Evolutionary conservation across 108 stramenopile species (phyloP).

Genomic region (Conticribra weissflogii): DNA sequence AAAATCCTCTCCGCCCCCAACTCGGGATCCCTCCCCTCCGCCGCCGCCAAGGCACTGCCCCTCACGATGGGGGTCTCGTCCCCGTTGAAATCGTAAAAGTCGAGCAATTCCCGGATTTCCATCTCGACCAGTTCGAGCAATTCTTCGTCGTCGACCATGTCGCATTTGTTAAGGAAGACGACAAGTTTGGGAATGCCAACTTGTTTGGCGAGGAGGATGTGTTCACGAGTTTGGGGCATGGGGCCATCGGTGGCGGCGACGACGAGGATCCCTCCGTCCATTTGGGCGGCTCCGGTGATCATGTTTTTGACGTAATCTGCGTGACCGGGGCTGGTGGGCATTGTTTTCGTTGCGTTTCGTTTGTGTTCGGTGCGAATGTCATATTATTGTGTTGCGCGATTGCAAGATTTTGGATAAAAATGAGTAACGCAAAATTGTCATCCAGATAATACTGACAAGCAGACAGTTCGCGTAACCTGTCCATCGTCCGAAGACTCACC

Average conservation of each 20-base stretch:
- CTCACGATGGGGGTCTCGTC: slow-evolving; percentile 97
- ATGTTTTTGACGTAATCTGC: slow-evolving; percentile 99
- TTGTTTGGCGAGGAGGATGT: slow-evolving; percentile 98
- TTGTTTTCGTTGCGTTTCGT: slow-evolving; percentile 27
- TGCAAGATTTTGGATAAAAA: background rate
- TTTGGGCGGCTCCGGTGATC: slow-evolving; percentile 99
- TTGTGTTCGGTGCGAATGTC: too few relatives aligned
- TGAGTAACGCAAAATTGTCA: background rate
- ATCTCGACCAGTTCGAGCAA: slow-evolving; percentile 99
- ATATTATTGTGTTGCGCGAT: slow-evolving; percentile 5
- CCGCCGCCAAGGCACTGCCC: slow-evolving; percentile 97
- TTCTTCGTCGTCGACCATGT: slow-evolving; percentile 98
- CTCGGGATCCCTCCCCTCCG: slow-evolving; percentile 88
- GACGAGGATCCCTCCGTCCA: slow-evolving; percentile 99
- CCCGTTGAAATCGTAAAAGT: slow-evolving; percentile 96
- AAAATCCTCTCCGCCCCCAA: slow-evolving; percentile 87
- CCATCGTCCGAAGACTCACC: slow-evolving; percentile 58
- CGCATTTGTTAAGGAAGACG: slow-evolving; percentile 99
- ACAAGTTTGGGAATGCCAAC: slow-evolving; percentile 99
- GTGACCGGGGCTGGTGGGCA: slow-evolving; percentile 85
- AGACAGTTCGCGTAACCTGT: background rate
- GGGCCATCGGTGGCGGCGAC: slow-evolving; percentile 99
- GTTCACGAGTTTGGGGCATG: slow-evolving; percentile 99
- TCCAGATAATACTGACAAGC: background rate
- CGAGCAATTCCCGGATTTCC: slow-evolving; percentile 98